Evolutionary conservation across 495 filamentous ascomycete species (phyloP).

Genomic region (Lasiosphaeria ovina): DNA sequence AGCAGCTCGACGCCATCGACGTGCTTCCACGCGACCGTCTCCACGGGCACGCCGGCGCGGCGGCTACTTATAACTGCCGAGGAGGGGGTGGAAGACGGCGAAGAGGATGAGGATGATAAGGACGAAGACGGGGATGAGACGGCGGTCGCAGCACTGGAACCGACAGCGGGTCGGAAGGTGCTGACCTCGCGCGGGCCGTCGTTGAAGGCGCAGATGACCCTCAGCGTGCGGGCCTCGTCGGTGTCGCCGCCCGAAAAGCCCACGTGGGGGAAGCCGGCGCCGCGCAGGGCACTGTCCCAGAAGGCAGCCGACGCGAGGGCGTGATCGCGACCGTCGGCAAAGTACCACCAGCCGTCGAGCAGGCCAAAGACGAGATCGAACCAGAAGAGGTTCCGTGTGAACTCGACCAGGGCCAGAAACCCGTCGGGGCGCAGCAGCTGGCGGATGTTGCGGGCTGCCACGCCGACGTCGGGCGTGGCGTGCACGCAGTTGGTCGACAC

Average conservation of each 20-base stretch:
- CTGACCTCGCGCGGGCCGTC: not conserved
- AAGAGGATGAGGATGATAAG: no score
- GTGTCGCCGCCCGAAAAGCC: conserved; percentile 38
- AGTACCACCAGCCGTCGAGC: conserved; percentile 56
- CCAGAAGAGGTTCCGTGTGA: conserved; percentile 37
- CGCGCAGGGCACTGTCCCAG: conserved; percentile 43
- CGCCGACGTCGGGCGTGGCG: conserved; percentile 36
- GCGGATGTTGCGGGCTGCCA: conserved; percentile 30
- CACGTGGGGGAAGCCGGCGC: conserved; percentile 45
- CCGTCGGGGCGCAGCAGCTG: conserved; percentile 39
- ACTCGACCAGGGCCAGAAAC: conserved; percentile 37
- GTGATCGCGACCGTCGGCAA: conserved; percentile 48
- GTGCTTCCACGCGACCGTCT: conserved; percentile 36
- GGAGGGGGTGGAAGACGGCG: no score
- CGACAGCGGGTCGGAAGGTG: no score
- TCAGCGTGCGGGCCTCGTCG: conserved; percentile 22
- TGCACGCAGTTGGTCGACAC: conserved; percentile 53
- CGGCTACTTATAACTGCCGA: no score
- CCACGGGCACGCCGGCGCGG: not conserved
- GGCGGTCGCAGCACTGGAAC: no score
- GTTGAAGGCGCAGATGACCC: conserved; percentile 6
- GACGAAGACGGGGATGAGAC: no score
- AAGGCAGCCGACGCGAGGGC: conserved; percentile 35
- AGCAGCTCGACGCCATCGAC: conserved; percentile 26
- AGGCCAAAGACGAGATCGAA: conserved; percentile 52